Evolutionary conservation across 2,329 filamentous ascomycete genomes (phyloP), one percentile per base, ranked within the genome.

Genomic region (Alternaria brassicae): DNA sequence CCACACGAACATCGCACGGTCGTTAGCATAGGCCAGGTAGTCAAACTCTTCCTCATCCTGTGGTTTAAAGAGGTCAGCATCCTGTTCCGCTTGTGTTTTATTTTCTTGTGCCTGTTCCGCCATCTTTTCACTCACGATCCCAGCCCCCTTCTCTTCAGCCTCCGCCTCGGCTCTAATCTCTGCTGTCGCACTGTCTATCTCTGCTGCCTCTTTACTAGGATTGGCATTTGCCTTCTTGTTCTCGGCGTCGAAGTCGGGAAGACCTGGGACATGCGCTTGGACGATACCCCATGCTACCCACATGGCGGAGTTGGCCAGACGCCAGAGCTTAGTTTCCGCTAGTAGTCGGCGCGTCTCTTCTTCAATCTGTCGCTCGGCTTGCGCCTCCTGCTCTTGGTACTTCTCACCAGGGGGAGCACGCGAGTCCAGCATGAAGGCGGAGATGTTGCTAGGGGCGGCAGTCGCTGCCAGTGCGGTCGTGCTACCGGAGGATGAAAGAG

Each of bases 241-340:
- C 23, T 63, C 56, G 2, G 66, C 61, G 13, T 78, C 79, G 34
- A 82, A 81, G 15, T 80, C 79, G 17, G 89, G 86, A 74, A 94
- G 82, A 0, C 89, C 91, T 0, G 91, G 88, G 1, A 96, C 84
- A 75, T 95, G 93, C 47, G 95, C 94, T 79, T 99, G 95, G 51
- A 99, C 91, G 62, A 98, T 92, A 23, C 95, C 95, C 95, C 95
- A 99, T 1, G 93, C 91, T 23, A 96, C 87, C 95, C 95, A 99
- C 79, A 91, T 88, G 2, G 92, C 92, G 34, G 90, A 93, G 79
- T 95, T 96, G 37, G 92, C 91, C 0, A 91, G 83, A 3, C 95
- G 88, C 95, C 95, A 99, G 44, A 96, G 82, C 15, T 88, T 84
- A 2, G 92, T 89, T 79, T 98, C 93, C 39, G 89, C 86, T 72